A percentile compares a stretch with the other conserved stretches of the same genome.
Evolutionary conservation across 1,284 basidiomycete species (phyloP).

Genomic region (Melampsora americana): DNA sequence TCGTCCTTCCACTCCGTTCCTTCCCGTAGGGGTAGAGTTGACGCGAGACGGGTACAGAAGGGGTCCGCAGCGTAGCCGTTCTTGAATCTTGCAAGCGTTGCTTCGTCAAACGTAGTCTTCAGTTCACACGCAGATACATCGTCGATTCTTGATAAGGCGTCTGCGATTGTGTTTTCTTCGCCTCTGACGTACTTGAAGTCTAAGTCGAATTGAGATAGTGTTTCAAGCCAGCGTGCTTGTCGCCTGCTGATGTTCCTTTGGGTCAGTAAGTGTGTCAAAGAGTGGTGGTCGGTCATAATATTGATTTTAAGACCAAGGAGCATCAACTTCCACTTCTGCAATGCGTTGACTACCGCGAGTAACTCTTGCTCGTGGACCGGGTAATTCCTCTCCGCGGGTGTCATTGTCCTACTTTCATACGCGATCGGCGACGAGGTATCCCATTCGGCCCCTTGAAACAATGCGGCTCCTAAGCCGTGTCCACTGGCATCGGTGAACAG

Average conservation of each 20-base stretch:
- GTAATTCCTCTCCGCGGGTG: not conserved
- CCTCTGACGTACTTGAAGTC: not conserved
- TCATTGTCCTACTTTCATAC: not conserved
- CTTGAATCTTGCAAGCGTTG: slow-evolving; percentile 54
- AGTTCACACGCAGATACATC: slow-evolving; percentile 57
- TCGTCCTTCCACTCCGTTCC: not conserved
- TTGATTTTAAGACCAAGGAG: no score
- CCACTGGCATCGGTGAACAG: no score
- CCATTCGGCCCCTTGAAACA: not conserved
- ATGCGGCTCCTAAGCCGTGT: no score
- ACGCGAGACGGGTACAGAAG: not conserved
- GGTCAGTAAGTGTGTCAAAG: no score
- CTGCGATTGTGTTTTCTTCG: not conserved
- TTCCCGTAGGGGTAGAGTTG: not conserved
- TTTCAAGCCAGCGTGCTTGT: not conserved
- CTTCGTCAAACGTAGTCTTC: slow-evolving; percentile 42
- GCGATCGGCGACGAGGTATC: not conserved
- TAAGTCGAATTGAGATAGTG: not conserved
- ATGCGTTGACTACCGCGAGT: not conserved
- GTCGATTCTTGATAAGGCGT: not conserved
- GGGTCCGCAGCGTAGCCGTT: not conserved
- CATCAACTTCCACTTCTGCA: not conserved
- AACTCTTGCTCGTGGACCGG: slow-evolving; percentile 7
- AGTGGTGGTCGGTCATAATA: no score
- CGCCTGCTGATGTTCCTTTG: not conserved